These are phyloP conservation scores for Rhododendron molle DNA, from an alignment of 148 eudicot species.

Conservation along the genomic window DNA sequence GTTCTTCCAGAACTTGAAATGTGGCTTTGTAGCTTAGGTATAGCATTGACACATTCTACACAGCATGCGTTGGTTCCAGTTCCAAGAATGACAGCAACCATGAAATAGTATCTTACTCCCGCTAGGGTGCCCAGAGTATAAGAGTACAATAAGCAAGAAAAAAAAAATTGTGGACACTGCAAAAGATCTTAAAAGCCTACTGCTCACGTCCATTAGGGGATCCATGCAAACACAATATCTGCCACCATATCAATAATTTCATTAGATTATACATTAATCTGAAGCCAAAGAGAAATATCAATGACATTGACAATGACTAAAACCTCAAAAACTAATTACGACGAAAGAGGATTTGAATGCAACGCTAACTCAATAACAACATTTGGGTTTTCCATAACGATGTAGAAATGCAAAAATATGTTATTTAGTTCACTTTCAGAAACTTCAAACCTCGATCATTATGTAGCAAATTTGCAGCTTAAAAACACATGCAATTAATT, in stretches of 20 bases:
- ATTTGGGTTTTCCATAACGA: neutral
- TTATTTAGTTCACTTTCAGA: neutral
- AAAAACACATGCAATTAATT: neutral
- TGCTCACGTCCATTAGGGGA: conserved; percentile 98
- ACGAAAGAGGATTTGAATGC: neutral
- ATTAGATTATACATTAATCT: conserved; percentile 8
- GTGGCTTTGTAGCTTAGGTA: too few species aligned
- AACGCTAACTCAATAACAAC: neutral
- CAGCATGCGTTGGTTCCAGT: too few species aligned
- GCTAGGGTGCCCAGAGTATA: conserved; percentile 46
- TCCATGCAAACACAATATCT: conserved; percentile 98
- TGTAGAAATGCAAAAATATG: neutral
- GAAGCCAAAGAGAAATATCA: neutral
- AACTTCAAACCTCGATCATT: neutral
- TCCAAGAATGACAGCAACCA: too few species aligned
- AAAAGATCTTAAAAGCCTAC: conserved; percentile 39
- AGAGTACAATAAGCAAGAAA: neutral
- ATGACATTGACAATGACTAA: neutral
- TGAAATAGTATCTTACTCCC: too few species aligned
- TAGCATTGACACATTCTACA: too few species aligned
- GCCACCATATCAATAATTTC: conserved; percentile 27
- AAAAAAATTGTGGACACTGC: neutral
- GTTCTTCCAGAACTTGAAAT: too few species aligned
- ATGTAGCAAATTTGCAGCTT: neutral
- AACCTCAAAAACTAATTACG: too few species aligned